Conservation (phyloP, 176 grass and related monocot genomes). For the Zea mays region Zm-B73-REFERENCE-NAM-5.0 NC_050097.1:38458501-38459000, state of each 20-base stretch:
- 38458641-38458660: slow-evolving; percentile 13
- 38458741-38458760: slow-evolving; percentile 65
- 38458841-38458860: too few species aligned
- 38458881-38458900: too few species aligned
- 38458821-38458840: too few species aligned
- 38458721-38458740: slow-evolving; percentile 79
- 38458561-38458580: slow-evolving; percentile 41
- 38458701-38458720: slow-evolving; percentile 72
- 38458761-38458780: slow-evolving; percentile 28
- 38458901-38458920: neutral
- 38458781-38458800: too few species aligned
- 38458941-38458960: neutral
- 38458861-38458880: too few species aligned
- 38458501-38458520: slow-evolving; percentile 49
- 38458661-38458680: neutral
- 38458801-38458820: too few species aligned
- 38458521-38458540: slow-evolving; percentile 78
- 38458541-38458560: slow-evolving; percentile 73
- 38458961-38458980: neutral
- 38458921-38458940: too few species aligned
- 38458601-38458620: slow-evolving; percentile 46
- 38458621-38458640: slow-evolving; percentile 60
- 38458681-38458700: slow-evolving; percentile 37
- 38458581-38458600: slow-evolving; percentile 65
- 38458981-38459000: neutral